Evolutionary conservation across 2,329 filamentous ascomycete genomes (phyloP), one percentile per base, ranked within the genome.

Genomic region (Fusarium falciforme): DNA sequence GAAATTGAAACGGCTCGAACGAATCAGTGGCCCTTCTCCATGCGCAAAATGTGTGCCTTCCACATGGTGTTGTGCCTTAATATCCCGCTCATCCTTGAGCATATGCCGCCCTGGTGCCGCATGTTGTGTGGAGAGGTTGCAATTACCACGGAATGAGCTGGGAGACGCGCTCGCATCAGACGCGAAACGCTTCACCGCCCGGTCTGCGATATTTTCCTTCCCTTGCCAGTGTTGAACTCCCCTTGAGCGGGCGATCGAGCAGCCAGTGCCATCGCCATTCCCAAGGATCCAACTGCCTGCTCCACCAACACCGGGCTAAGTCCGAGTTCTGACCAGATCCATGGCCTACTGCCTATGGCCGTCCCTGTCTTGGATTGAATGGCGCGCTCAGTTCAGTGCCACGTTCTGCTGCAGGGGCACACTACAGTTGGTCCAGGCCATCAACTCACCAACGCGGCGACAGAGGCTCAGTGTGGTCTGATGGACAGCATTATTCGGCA

Each of bases 141-240:
- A 70, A 76, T 66, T 64, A 52, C 49, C 14, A 66, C 16, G 16
- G 60, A 64, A 70, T 59, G 57, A 69, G 54, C 70, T 67, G 52
- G 65, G 66, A 36, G 22, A 36, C 60, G 66, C 61, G 33, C 65
- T 68, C 61, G 59, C 67, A 66, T 47, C 49, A 60, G 55, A 73
- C 62, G 71, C 64, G 68, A 71, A 69, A 65, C 65, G 71, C 61
- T 66, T 72, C 64, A 70, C 68, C 66, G 70, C 67, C 66, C 65
- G 35, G 59, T 60, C 35, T 71, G 67, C 70, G 63, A 70, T 62
- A 73, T 59, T 69, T 74, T 66, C 40, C 11, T 64, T 64, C 42
- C 66, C 70, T 70, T 47, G 35, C 55, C 33, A 58, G 66, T 36
- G 38, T 55, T 62, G 27, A 38, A 54, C 36, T 64, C 35, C 49